Evolutionary conservation across 1,139 yeast species (phyloP), one percentile per base, ranked within the genome.

Genomic region (Hyphopichia fennica): DNA sequence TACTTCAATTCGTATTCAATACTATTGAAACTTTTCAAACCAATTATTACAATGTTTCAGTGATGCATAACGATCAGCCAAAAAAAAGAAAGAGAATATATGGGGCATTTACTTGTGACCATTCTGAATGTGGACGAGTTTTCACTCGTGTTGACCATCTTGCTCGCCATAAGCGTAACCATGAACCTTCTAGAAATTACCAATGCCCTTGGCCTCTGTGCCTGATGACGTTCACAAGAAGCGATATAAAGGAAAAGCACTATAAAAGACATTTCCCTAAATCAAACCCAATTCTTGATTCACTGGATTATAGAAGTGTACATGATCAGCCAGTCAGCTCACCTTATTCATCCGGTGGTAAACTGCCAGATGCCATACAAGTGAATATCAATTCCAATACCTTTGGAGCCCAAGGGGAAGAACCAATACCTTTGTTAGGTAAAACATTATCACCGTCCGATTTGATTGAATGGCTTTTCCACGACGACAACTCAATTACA

Each of bases 121-220:
- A 20, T 32, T 49, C 52, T 3, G 55, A 62, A 36, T 72, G 78
- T 46, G 57, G 58, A 37, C 71, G 71, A 44, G 64, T 67, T n/a
- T 72, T 72, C 43, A 58, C 69, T 27, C 52, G 78, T 19, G 60
- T 71, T 1, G 78, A 72, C 50, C 78, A 72, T 50, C 51, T 72
- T 16, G 62, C 73, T 1, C 50, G 78, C 25, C 78, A 72, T 46
- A 62, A 67, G 45, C 58, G 72, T 42, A 72, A 72, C 48, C 78
- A 72, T 46, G 69, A 65, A 35, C 69, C 72, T 4, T 48, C 57
- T 56, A 28, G 71, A 77, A 51, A 63, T 61, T 29, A 65, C 55
- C 41, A 50, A 58, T 13, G 49, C 62, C 13, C 52, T 39, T 40
- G 65, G 62, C 33, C 53, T 51, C 32, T 62, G 41, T 72, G 77